Base-by-base conservation (phyloP, 345 rosid genomes). In the Lumnitzera racemosa region DNA sequence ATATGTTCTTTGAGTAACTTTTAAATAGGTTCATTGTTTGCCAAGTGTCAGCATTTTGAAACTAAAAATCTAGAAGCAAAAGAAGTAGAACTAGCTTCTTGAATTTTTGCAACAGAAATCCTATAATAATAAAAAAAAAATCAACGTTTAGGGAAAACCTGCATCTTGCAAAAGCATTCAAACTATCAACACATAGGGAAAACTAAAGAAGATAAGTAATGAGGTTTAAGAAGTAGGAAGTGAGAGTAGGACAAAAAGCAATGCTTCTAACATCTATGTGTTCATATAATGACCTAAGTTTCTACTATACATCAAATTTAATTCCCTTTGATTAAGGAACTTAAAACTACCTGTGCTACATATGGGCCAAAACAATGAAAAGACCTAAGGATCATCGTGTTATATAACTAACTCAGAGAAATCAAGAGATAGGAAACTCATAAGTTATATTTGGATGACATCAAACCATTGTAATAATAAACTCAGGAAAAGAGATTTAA, bases 141-240 rank as follows among this genome's bases (percentile, higher is more conserved):
- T 61, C 62, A 75, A 23, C 53, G 59, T 53, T 20, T 56, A 54
- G 72, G 25, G 2, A 49, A 78, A 27, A 64, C 58, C 65, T 80
- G 75, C 71, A 71, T 47, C 71, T 95, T 86, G 90, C 91, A 88
- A 83, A 88, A 84, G 52, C 70, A 81, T 59, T 67, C 29, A 79
- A 59, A 68, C 63, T 59, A 76, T 69, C 63, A 63, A 74, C 67
- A 36, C 56, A 62, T 29, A 16, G 52, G 74, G 67, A 25, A 65
- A 9, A 13, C 13, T 14, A 61, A 58, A 49, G 65, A 67, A 65
- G 70, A 66, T 77, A 80, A 74, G 80, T 65, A 74, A 51, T 14
- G 10, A 9, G 43, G 43, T 2, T 36, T 3, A 36, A 36, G 29
- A 36, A 36, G 7, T 36, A 9, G 1, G 8, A 36, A 36, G 43